Evolutionary conservation across 2,329 filamentous ascomycete genomes (phyloP).

Genomic region (Colletotrichum paranaense): DNA sequence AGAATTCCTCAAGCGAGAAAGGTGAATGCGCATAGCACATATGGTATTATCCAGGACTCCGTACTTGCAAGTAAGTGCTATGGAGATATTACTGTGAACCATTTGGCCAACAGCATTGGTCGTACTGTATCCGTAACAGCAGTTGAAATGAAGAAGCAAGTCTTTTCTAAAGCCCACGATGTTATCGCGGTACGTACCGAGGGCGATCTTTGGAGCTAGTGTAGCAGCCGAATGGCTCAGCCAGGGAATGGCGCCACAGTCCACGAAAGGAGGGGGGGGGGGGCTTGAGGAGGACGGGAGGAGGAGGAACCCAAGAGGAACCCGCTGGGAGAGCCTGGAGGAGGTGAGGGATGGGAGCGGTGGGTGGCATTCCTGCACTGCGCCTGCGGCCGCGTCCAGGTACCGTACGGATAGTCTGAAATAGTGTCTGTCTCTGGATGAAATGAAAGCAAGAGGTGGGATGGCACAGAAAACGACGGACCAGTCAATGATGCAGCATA

Average conservation of each 20-base stretch:
- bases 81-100: not conserved
- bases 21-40: not conserved
- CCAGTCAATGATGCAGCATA: not conserved
- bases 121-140: slow-evolving; percentile 29
- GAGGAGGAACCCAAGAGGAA: not conserved
- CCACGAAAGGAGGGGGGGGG: not conserved
- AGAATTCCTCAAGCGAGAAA: not conserved
- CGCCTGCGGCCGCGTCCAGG: not conserved
- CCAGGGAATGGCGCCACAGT: slow-evolving; percentile 24
- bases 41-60: too few species aligned
- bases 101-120: not conserved
- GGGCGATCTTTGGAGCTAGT: slow-evolving; percentile 21
- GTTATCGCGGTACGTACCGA: slow-evolving; percentile 27
- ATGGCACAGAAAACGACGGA: not conserved
- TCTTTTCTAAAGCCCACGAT: not conserved
- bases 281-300: not conserved
- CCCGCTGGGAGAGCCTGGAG: not conserved
- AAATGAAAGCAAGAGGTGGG: not conserved
- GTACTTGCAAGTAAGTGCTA: not conserved
- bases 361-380: not conserved
- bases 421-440: too few species aligned
- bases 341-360: not conserved
- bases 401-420: not conserved
- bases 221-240: slow-evolving; percentile 30
- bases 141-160: slow-evolving; percentile 27